These are phyloP conservation scores for Neofusicoccum parvum DNA, from an alignment of 2,329 filamentous ascomycete species.

Conservation along the genomic window DNA sequence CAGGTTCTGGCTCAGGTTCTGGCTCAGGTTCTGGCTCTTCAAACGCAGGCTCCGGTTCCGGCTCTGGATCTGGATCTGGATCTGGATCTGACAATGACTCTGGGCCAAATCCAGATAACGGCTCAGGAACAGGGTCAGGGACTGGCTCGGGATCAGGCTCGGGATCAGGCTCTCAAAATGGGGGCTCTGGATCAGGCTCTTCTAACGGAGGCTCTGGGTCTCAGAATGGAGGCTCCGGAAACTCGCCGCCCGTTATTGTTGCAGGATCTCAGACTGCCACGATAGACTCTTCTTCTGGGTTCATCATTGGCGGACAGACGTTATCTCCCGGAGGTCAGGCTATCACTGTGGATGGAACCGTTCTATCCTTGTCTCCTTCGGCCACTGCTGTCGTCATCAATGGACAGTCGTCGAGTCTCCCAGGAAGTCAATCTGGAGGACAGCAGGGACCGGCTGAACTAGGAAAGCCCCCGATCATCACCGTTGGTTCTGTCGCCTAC, in stretches of 20 bases:
- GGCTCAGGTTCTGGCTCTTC: not conserved
- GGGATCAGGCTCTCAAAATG: not conserved
- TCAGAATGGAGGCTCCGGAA: not conserved
- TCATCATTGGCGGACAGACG: constrained; percentile 38
- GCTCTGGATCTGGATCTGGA: constrained; percentile 21
- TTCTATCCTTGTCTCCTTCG: constrained; percentile 36
- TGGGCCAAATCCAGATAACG: too few species aligned
- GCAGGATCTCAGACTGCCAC: constrained; percentile 34
- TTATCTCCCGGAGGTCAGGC: constrained; percentile 38
- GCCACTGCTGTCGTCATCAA: constrained; percentile 40
- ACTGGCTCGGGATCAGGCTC: not conserved
- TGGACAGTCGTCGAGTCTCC: constrained; percentile 31
- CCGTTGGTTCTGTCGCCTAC: constrained; percentile 42
- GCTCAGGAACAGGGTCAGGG: too few species aligned
- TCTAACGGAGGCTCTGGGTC: constrained; percentile 6
- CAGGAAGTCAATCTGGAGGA: constrained; percentile 17
- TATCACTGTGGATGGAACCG: constrained; percentile 40
- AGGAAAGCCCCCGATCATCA: constrained; percentile 36
- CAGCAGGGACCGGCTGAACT: constrained; percentile 23
- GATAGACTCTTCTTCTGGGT: constrained; percentile 34
- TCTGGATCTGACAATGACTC: not conserved
- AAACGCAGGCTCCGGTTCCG: not conserved
- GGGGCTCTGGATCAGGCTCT: not conserved
- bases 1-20: not conserved
- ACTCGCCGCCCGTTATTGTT: not conserved